These are phyloP conservation scores for Kodamaea plutei DNA, from an alignment of 1,139 yeast genomes.

Conservation along the genomic window DNA sequence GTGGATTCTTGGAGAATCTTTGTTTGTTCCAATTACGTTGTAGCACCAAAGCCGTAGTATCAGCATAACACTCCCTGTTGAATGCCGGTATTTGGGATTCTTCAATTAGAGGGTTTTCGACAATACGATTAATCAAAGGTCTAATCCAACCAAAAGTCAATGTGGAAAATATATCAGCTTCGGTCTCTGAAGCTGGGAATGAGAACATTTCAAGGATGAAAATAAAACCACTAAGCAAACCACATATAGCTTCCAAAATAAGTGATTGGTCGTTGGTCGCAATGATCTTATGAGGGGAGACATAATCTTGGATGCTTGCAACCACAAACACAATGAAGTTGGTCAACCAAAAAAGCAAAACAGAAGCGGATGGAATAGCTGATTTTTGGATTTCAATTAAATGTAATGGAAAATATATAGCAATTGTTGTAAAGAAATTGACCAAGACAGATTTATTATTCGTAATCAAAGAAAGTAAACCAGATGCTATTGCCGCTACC, in stretches of 20 bases:
- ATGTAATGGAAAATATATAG: too few species aligned
- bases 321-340: too few species aligned
- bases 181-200: not conserved
- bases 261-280: not conserved
- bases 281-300: not conserved
- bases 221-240: too few species aligned
- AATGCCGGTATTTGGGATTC: conserved; percentile 40
- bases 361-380: too few species aligned
- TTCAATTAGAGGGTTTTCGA: conserved; percentile 8
- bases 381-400: too few species aligned
- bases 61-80: conserved; percentile 28
- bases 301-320: not conserved
- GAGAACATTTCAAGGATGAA: not conserved
- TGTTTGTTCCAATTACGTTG: conserved; percentile 34
- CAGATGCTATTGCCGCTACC: too few species aligned
- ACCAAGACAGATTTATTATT: too few species aligned
- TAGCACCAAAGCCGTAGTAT: conserved; percentile 9
- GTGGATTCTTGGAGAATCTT: conserved; percentile 16
- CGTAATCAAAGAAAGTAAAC: too few species aligned
- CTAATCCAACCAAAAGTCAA: conserved; percentile 24
- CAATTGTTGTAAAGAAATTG: too few species aligned
- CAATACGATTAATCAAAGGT: conserved; percentile 21
- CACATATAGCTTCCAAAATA: not conserved
- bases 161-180: conserved; percentile 1
- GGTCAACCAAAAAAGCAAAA: too few species aligned